These are phyloP conservation scores for Ophioceras dolichostomum DNA, from an alignment of 2,329 filamentous ascomycete species.

Conservation along the genomic window DNA sequence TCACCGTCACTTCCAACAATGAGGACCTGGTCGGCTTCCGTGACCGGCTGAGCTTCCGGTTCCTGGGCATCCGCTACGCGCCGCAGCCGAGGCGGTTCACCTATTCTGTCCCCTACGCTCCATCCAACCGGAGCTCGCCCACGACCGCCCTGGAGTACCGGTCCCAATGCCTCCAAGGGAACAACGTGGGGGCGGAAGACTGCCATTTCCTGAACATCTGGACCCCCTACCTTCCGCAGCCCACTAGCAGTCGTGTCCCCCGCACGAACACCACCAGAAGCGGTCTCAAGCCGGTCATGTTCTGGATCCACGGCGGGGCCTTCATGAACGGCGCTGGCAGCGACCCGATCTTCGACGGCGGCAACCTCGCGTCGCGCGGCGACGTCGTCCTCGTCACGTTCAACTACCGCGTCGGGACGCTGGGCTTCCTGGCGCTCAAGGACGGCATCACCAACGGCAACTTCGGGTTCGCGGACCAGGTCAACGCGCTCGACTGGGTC, in stretches of 20 bases:
- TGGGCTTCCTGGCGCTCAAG: conserved; percentile 44
- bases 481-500: conserved; percentile 36
- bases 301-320: conserved; percentile 38
- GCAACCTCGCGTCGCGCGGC: conserved; percentile 43
- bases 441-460: conserved; percentile 34
- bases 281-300: conserved; percentile 20
- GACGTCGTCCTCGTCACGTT: conserved; percentile 47
- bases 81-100: conserved; percentile 29
- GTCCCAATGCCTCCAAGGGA: conserved; percentile 24
- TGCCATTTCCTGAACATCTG: conserved; percentile 35
- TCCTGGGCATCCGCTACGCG: conserved; percentile 35
- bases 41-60: conserved; percentile 35
- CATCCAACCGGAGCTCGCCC: conserved; percentile 16
- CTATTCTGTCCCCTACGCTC: conserved; percentile 27
- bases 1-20: conserved; percentile 23
- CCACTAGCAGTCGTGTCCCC: conserved; percentile 7
- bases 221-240: conserved; percentile 24
- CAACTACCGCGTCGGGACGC: conserved; percentile 46
- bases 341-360: conserved; percentile 32
- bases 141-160: conserved; percentile 23
- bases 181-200: conserved; percentile 25
- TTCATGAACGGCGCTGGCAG: conserved; percentile 34
- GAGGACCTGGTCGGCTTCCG: conserved; percentile 26
- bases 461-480: conserved; percentile 34
- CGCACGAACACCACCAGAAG: conserved; percentile 5